Conservation (phyloP, 352 stramenopile genomes). For the Pythium angustatum region DNA sequence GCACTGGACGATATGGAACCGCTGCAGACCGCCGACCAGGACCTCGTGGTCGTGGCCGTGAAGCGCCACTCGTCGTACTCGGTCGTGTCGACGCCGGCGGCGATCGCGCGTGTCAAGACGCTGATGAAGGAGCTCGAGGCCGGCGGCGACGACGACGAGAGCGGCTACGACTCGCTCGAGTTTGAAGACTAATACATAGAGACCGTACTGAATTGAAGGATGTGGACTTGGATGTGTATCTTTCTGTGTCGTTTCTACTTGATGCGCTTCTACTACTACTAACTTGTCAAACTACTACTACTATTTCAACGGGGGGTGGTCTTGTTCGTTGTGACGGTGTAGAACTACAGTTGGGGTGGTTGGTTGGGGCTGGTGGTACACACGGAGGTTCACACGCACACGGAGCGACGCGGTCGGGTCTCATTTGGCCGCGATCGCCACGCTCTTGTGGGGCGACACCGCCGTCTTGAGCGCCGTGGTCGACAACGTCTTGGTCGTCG, state of each 20-base stretch:
- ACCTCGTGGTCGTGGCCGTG: conserved; percentile 59
- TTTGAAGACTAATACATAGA: conserved; percentile 42
- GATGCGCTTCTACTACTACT: conserved; percentile 1
- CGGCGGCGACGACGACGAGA: conserved; percentile 53
- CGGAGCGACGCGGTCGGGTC: not conserved
- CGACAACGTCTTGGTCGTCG: not conserved
- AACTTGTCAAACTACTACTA: conserved; percentile 18
- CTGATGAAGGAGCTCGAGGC: conserved; percentile 72
- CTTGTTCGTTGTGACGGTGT: no score
- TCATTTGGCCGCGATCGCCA: conserved; percentile 24
- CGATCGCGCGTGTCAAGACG: conserved; percentile 70
- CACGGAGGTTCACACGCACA: conserved; percentile 9
- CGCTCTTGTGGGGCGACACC: not conserved
- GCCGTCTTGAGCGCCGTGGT: not conserved
- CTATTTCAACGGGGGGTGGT: conserved; percentile 9
- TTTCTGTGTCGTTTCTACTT: no score
- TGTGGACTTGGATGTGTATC: not conserved
- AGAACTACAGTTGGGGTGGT: conserved; percentile 29
- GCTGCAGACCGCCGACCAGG: conserved; percentile 67
- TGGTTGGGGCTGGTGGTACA: conserved; percentile 7
- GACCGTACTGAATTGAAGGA: not conserved
- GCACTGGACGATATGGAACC: conserved; percentile 83
- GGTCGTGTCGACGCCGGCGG: conserved; percentile 54
- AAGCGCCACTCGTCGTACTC: conserved; percentile 84
- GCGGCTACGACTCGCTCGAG: conserved; percentile 78